Percentiles rank a stretch among this genome's conserved stretches.
phyloP scores from a whole-genome alignment of 2,329 filamentous ascomycete species.

The Chaetomium sp. region DNA sequence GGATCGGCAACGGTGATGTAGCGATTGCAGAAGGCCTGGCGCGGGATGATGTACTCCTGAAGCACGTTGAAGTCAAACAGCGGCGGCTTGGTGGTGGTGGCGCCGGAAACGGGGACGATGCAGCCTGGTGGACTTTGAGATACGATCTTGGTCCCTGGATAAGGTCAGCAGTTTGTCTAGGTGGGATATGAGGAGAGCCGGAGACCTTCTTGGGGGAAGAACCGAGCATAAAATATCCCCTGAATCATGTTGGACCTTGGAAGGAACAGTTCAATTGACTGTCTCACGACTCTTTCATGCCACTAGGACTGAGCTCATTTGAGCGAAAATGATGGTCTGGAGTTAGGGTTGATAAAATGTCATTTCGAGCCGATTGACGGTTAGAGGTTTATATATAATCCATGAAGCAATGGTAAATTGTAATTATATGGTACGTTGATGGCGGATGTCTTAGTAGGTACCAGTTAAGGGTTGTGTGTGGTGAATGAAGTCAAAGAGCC shows the following conservation, averaged over 20 bases:
- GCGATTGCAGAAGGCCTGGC: slow-evolving; percentile 92
- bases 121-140: slow-evolving; percentile 65
- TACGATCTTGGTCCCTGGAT: slow-evolving; percentile 62
- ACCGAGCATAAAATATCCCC: slow-evolving; percentile 71
- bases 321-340: neutral
- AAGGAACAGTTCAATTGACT: neutral
- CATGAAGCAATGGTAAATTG: neutral
- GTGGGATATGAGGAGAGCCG: neutral
- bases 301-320: neutral
- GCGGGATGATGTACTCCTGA: slow-evolving; percentile 90
- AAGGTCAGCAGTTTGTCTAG: neutral
- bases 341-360: neutral
- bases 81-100: slow-evolving; percentile 54
- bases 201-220: slow-evolving; percentile 65
- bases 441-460: neutral
- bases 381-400: neutral
- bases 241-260: slow-evolving; percentile 61
- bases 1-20: slow-evolving; percentile 78
- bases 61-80: slow-evolving; percentile 85
- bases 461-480: neutral
- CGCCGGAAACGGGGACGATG: slow-evolving; percentile 50
- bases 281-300: slow-evolving; percentile 9
- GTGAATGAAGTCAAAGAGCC: neutral
- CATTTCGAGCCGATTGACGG: neutral
- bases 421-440: neutral